A percentile compares a stretch with the other conserved stretches of the same genome.
Conservation (phyloP, 2,329 filamentous ascomycete genomes). For the Xylaria arbuscula region DNA sequence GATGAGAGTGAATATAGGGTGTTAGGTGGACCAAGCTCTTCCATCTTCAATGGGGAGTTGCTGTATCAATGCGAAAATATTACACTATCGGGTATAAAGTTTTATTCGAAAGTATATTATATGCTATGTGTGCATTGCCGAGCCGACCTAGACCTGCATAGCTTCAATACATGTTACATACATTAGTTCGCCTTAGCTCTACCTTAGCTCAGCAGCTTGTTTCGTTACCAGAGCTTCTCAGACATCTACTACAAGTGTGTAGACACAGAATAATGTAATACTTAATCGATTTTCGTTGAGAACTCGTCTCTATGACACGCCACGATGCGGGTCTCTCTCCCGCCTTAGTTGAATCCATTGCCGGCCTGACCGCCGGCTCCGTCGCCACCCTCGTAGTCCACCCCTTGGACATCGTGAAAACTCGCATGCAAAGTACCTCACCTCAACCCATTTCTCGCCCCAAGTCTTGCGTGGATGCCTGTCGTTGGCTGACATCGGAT, state of each 20-base stretch:
- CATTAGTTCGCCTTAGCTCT: slow-evolving; percentile 4
- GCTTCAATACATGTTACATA: background rate
- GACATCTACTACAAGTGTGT: background rate
- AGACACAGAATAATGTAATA: slow-evolving; percentile 32
- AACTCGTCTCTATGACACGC: slow-evolving; percentile 58
- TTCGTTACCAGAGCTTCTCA: background rate
- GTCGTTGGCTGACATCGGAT: slow-evolving; percentile 31
- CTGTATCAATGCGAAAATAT: background rate
- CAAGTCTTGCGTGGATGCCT: background rate
- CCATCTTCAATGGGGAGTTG: background rate
- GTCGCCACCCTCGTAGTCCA: slow-evolving; percentile 89
- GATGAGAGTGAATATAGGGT: background rate
- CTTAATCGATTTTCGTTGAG: background rate
- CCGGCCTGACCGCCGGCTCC: slow-evolving; percentile 89
- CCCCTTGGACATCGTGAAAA: slow-evolving; percentile 96
- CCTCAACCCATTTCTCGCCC: slow-evolving; percentile 38
- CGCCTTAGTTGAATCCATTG: slow-evolving; percentile 85
- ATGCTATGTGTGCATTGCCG: background rate
- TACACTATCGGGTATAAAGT: slow-evolving; percentile 2
- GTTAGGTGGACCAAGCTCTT: background rate
- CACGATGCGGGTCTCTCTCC: slow-evolving; percentile 73
- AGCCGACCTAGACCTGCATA: background rate
- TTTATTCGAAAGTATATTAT: background rate
- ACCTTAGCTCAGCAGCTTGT: background rate
- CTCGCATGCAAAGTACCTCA: slow-evolving; percentile 83